Evolutionary conservation across 1,139 yeast species (phyloP), one percentile per base, ranked within the genome.

Genomic region (Cylindricascospora bacillispora): DNA sequence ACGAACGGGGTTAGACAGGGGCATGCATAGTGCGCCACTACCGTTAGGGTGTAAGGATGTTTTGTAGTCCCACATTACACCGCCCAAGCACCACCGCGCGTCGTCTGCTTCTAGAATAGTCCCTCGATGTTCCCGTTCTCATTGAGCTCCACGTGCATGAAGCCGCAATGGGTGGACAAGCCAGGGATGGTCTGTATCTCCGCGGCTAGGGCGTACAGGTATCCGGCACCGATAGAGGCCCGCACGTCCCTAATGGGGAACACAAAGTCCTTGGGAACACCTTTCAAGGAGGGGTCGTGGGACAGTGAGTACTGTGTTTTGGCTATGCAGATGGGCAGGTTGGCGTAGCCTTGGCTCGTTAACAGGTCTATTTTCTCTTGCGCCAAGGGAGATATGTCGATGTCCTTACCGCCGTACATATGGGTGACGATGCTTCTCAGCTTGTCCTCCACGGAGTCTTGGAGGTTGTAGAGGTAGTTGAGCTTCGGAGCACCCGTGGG

Each of bases 111-210:
- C 21, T 66, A 86, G 57, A 86, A 86, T 62, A 89, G 70, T 31
- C 98, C 98, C 46, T 83, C 93, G 47, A 89, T 86, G 52, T 86
- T 93, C 36, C 95, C 97, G 36, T 83, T 78, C 32, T 78, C 86
- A 53, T 80, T 78, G 39, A 89, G 93, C 59, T 89, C 97, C 35
- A 89, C 93, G 56, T 86, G 81, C 93, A 86, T 83, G 65, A 82
- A 89, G 25, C 97, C 97, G 60, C 93, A 78, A 52, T 82, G 89
- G 15, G 97, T 89, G 36, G 97, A 94, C 54, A 89, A 69, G 37
- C 98, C 98, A 17, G 98, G 98, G 46, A 89, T 86, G 31, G 98
- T 89, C 71, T 80, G 92, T 52, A 89, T 86, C 59, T 86, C 95
- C 28, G 94, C 97, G 10, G 97, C 97, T 48, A 89, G 70, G 5